A percentile compares a stretch with the other conserved stretches of the same genome.
Conservation (phyloP, 257 asterid species). For the Galeopsis tetrahit region DNA sequence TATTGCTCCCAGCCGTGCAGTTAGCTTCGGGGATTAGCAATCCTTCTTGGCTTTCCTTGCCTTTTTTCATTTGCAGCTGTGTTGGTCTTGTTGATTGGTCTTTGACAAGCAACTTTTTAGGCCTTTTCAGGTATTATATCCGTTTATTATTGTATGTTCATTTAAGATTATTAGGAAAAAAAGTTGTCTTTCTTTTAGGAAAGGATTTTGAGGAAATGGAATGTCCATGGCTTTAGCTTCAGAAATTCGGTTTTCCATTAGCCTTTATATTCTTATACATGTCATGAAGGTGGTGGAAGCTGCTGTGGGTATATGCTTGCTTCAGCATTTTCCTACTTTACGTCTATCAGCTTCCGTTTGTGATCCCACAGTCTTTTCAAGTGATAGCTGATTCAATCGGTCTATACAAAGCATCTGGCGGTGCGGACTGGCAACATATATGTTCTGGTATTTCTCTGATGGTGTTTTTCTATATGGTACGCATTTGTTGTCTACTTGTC, state of each 20-base stretch:
- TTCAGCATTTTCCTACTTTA: conserved; percentile 76
- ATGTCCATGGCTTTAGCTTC: conserved; percentile 18
- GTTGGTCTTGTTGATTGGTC: conserved; percentile 98
- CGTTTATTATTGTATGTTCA: conserved; percentile 21
- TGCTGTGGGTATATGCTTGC: conserved; percentile 86
- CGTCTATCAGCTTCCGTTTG: conserved; percentile 82
- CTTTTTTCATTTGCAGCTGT: conserved; percentile 92
- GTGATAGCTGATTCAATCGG: conserved; percentile 64
- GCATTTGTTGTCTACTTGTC: conserved; percentile 40
- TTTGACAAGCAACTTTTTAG: conserved; percentile 92
- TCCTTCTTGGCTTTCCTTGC: conserved; percentile 98
- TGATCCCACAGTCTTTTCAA: conserved; percentile 55
- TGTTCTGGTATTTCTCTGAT: conserved; percentile 78
- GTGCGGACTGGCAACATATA: conserved; percentile 75
- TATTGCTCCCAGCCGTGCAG: conserved; percentile 96
- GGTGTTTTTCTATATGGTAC: conserved; percentile 89
- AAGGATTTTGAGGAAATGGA: conserved; percentile 1
- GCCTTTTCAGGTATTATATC: conserved; percentile 86
- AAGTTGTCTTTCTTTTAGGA: neutral
- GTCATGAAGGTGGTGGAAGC: conserved; percentile 95
- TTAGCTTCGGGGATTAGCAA: conserved; percentile 91
- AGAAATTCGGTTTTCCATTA: conserved; percentile 32
- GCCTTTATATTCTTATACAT: conserved; percentile 43
- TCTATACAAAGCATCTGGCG: conserved; percentile 63
- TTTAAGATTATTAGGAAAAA: conserved; percentile 18